These are phyloP conservation scores for Penicillium sclerotigenum DNA, from an alignment of 2,329 filamentous ascomycete species.

Conservation along the genomic window DNA sequence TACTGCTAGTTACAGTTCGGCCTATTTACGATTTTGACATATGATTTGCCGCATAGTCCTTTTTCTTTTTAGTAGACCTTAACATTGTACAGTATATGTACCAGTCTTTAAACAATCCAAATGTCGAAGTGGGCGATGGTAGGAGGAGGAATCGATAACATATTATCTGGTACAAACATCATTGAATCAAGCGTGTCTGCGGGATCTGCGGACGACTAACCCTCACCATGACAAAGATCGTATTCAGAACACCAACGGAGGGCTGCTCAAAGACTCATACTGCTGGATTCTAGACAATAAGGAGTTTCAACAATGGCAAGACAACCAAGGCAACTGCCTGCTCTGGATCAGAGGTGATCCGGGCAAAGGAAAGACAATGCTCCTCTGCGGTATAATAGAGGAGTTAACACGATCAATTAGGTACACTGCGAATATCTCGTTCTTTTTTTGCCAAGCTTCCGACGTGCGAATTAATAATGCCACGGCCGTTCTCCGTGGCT, in stretches of 20 bases:
- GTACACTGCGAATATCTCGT: not conserved
- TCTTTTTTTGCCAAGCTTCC: conserved; percentile 43
- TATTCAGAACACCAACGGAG: conserved; percentile 22
- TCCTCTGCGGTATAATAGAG: conserved; percentile 24
- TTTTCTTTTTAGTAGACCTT: no score
- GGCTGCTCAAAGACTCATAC: conserved; percentile 14
- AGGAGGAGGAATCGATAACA: no score
- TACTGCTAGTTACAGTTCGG: no score
- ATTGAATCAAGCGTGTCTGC: conserved; percentile 3
- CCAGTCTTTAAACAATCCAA: no score
- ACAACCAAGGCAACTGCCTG: not conserved
- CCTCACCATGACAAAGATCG: conserved; percentile 20
- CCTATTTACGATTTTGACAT: no score
- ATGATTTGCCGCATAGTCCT: no score
- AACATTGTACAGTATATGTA: no score
- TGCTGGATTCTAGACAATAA: conserved; percentile 22
- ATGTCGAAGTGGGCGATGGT: no score
- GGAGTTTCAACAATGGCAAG: no score
- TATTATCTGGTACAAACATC: no score
- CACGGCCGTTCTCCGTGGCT: conserved; percentile 41
- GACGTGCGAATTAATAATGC: conserved; percentile 42
- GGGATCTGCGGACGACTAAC: conserved; percentile 9
- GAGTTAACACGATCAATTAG: conserved; percentile 9
- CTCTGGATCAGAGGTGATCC: conserved; percentile 26
- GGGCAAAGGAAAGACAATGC: conserved; percentile 29